Evolutionary conservation across 2,329 filamentous ascomycete species (phyloP).

Genomic region (Pleochaeta shiraiana): DNA sequence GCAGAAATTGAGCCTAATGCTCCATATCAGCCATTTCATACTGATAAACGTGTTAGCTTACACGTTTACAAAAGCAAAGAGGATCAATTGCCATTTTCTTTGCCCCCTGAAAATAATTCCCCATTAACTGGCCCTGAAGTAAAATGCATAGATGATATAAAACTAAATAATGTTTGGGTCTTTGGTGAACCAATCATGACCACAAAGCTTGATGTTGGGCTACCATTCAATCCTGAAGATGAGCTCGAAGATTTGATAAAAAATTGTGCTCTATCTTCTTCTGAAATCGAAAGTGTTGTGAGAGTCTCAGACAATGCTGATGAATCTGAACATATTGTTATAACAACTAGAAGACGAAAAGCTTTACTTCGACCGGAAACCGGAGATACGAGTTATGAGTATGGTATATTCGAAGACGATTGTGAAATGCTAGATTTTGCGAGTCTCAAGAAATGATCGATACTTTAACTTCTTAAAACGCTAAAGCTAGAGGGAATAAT

Average conservation of each 20-base stretch:
- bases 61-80: conserved; percentile 32
- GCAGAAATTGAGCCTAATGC: conserved; percentile 92
- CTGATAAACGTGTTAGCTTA: conserved; percentile 63
- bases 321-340: conserved; percentile 50
- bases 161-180: conserved; percentile 25
- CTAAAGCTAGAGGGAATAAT: background rate
- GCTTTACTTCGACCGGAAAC: conserved; percentile 26
- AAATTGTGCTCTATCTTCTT: conserved; percentile 35
- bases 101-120: too few species aligned
- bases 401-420: conserved; percentile 79
- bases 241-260: conserved; percentile 27
- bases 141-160: background rate
- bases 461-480: background rate
- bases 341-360: conserved; percentile 54
- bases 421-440: conserved; percentile 84
- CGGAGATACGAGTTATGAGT: conserved; percentile 35
- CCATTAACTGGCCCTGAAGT: conserved; percentile 11
- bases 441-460: conserved; percentile 34
- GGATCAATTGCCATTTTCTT: conserved; percentile 6
- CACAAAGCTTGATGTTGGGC: conserved; percentile 31
- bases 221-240: conserved; percentile 26
- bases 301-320: conserved; percentile 28
- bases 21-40: conserved; percentile 91
- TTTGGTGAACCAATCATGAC: conserved; percentile 34
- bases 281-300: conserved; percentile 40